Base-by-base conservation (phyloP, 805 yeast genomes). In the Komagataella mondaviorum region DNA sequence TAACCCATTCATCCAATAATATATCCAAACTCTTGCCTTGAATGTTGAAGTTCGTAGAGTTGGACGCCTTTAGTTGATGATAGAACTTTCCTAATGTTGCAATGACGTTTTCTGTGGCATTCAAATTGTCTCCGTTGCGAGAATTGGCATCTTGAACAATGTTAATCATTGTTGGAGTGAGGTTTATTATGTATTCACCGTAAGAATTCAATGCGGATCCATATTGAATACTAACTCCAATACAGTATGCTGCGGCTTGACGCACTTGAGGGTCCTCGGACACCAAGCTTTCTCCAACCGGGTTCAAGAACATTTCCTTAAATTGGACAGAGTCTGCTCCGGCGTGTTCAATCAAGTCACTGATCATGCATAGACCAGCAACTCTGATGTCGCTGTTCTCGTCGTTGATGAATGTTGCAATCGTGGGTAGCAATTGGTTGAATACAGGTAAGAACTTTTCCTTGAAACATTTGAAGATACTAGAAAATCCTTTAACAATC, bases 51-150 rank as follows among this genome's bases (percentile, higher is more conserved):
- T 30, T 30, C 8, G 39, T 30, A 30, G 89, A 82, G 49, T 87
- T 71, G 48, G 58, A 55, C 4, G 73, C 59, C n/a, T 83, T 81
- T 58, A 74, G 81, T 14, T 79, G 67, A 55, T 82, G 85, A 54
- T 90, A 73, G 7, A 91, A 78, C 64, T 88, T 88, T 43, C 97
- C 91, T 56, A 93, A 83, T 1, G 97, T 80, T 3, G 87, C 77
- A 53, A 83, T 73, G 10, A 88, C 83, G 60, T 85, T 85, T 65
- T 93, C 99, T 1, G 97, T 89, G 4, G 97, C 95, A 52, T 77
- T 76, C 45, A 86, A 66, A 60, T 88, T 88, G 52, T 86, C 96
- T 46, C 87, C 95, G n/a, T 81, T 78, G 55, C 86, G 81, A 2
- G 96, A 83, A 56, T 88, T 95, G 6, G 96, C 89, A 22, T 81